Evolutionary conservation across 306 rosid genomes (phyloP), one percentile per base, ranked within the genome.

Genomic region (Calophaca sinica): DNA sequence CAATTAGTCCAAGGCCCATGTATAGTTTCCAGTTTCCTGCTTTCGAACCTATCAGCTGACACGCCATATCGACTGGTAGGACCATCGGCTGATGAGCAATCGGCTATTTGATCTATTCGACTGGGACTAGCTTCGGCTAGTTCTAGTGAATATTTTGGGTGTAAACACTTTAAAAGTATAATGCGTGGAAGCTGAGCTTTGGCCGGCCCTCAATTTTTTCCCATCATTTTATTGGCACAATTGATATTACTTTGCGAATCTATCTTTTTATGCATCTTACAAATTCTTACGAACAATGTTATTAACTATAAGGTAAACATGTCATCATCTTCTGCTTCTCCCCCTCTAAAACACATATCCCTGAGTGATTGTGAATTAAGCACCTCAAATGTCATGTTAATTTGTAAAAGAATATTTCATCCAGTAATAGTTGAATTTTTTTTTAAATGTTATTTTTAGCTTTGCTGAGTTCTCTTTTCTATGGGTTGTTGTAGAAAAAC

Each of bases 161-260:
- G n/a, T n/a, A n/a, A n/a, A n/a, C n/a, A 38, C 65, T 53, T 71
- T 15, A 28, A 60, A 50, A 44, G 54, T 72, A 64, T 62, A 54
- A 26, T 10, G 76, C 26, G 57, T 39, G 28, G 62, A 69, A 60
- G 62, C 66, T 66, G 44, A 32, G 65, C 41, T 9, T 66, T 31
- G 61, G n/a, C 48, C n/a, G 51, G 15, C 58, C 44, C 15, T 28
- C n/a, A 1, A 6, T 14, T 46, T 8, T 44, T 33, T 39, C 9
- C 12, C 74, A 32, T 46, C 59, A 11, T n/a, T 46, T 53, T 58
- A 28, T 42, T 45, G 32, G 42, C 67, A 63, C 57, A 61, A 20
- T 59, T 58, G 60, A 31, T 59, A 50, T 46, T 50, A 39, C 80
- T 59, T 73, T 32, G 14, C 32, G 11, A 62, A n/a, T n/a, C 36